Base-by-base conservation (phyloP, 2,329 filamentous ascomycete genomes). In the Talaromyces piceae region DNA sequence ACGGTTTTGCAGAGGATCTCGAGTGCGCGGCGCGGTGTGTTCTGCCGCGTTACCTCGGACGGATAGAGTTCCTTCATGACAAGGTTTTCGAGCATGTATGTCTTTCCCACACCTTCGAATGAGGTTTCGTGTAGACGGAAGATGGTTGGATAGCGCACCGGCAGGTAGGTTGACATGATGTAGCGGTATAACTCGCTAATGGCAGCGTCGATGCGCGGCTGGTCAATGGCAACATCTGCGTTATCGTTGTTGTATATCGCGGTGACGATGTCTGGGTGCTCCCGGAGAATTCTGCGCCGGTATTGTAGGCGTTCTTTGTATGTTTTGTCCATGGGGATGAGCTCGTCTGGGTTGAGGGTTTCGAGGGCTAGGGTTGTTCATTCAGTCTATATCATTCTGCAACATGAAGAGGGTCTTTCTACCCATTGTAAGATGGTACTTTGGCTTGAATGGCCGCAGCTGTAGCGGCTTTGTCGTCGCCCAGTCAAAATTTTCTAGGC, bases 341-440 rank as follows among this genome's bases (percentile, higher is more conserved):
- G 71, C 8, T 80, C 73, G n/a, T 76, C 78, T 0, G 78, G 62
- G 7, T 73, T 61, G 12, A 75, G 71, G 41, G 69, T 77, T 59
- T 80, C 73, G 22, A 83, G 69, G 3, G 73, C 80, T 82, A n/a
- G n/a, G n/a, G 57, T 47, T 41, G 47, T 26, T 9, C 8, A 16
- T n/a, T 46, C 16, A 46, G 26, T 23, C 20, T 47, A 31, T 22
- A 44, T 7, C n/a, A 12, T 48, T 7, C 16, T 13, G 20, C 18
- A 2, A 33, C 12, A 30, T 48, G 27, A 47, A 3, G 9, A 25
- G 25, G n/a, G 20, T 6, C 16, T 23, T 56, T 66, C 55, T 65
- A 82, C 80, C 77, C 81, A 84, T 84, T 5, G 81, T 83, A 47
- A 84, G 63, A 59, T 83, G 75, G 59, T 80, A 84, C 57, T 77